phyloP scores from a whole-genome alignment of 2,329 filamentous ascomycete genomes.

The Mycocentrospora acerina region DNA sequence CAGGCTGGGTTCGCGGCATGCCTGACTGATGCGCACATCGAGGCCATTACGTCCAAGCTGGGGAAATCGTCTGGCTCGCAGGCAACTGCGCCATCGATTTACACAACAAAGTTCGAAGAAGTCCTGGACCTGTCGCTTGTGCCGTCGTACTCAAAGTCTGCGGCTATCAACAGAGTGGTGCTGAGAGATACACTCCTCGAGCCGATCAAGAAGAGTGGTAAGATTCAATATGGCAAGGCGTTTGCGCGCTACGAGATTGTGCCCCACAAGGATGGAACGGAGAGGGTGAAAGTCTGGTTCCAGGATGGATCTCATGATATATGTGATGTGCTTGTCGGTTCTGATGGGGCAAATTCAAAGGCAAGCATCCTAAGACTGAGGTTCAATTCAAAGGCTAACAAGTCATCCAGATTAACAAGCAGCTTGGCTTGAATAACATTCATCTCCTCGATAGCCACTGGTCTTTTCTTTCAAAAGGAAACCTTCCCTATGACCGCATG shows the following conservation, averaged over 20 bases:
- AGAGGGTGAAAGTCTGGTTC: constrained; percentile 1
- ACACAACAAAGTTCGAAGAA: constrained; percentile 1
- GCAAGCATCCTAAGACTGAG: background rate
- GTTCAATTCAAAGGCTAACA: too few species aligned
- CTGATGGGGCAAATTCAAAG: constrained; percentile 3
- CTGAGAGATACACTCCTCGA: background rate
- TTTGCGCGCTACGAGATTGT: background rate
- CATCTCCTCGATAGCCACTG: too few species aligned
- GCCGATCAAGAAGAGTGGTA: background rate
- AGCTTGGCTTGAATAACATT: too few species aligned
- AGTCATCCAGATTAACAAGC: too few species aligned
- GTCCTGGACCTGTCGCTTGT: constrained; percentile 1
- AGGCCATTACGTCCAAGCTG: background rate
- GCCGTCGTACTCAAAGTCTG: background rate
- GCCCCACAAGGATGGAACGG: background rate
- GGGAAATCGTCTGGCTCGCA: constrained; percentile 1
- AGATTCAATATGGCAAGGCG: background rate
- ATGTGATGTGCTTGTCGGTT: constrained; percentile 1
- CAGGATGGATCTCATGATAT: constrained; percentile 1
- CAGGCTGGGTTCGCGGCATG: constrained; percentile 1
- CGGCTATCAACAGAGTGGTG: constrained; percentile 1
- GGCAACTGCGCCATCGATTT: constrained; percentile 2
- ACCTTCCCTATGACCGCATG: too few species aligned
- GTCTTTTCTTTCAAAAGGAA: too few species aligned
- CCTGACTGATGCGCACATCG: background rate